phyloP scores from a whole-genome alignment of 345 rosid species.

The Citrus australasica region DNA sequence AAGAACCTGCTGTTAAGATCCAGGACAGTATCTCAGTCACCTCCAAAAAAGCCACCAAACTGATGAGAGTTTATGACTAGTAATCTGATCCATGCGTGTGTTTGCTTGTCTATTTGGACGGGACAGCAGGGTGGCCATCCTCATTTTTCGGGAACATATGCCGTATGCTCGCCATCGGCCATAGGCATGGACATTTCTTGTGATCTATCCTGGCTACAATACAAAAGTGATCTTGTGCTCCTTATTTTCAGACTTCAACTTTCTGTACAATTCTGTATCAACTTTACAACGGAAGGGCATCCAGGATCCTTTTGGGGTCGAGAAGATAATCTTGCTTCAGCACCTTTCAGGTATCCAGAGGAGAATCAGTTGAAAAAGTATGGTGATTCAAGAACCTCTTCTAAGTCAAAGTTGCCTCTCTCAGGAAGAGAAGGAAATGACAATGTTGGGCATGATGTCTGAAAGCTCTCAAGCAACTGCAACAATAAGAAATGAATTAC shows the following conservation, averaged over 20 bases:
- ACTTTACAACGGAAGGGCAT: not conserved
- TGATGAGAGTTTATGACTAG: not conserved
- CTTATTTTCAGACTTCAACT: not conserved
- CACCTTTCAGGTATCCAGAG: conserved; percentile 3
- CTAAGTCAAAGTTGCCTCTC: conserved; percentile 80
- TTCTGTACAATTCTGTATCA: not conserved
- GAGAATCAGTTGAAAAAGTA: conserved; percentile 84
- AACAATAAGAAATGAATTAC: conserved; percentile 10
- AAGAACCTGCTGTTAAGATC: conserved; percentile 19
- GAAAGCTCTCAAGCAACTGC: conserved; percentile 86
- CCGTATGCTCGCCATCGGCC: not conserved
- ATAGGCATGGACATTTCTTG: not conserved
- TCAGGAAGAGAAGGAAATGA: conserved; percentile 80
- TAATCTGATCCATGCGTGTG: not conserved
- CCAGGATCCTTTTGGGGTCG: not conserved
- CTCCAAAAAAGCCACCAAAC: not conserved
- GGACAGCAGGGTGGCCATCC: not conserved
- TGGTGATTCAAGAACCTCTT: conserved; percentile 68
- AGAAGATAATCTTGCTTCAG: conserved; percentile 5
- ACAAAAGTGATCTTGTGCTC: conserved; percentile 8
- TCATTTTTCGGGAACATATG: not conserved
- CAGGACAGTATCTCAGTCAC: not conserved
- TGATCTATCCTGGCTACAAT: not conserved
- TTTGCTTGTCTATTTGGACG: not conserved
- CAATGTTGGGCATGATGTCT: conserved; percentile 62